Evolutionary conservation across 2,329 filamentous ascomycete species (phyloP), one percentile per base, ranked within the genome.

Genomic region (Sclerotinia spermophila): DNA sequence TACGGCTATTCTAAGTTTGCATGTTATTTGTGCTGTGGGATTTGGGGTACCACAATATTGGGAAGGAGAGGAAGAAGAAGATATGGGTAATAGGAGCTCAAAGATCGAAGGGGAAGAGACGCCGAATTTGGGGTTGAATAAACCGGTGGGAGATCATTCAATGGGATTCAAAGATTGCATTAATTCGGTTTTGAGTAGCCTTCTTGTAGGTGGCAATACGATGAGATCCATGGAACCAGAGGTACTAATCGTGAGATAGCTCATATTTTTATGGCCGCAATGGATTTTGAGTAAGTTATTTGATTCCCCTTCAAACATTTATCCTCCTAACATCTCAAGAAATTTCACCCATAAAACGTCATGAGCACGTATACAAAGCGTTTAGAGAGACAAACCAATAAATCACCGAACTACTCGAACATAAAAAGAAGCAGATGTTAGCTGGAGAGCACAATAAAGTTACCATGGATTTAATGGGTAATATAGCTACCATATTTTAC

Each of bases 21-120:
- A 86, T 76, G 82, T 87, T 56, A 87, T 87, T 73, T 85, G 84
- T 75, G 81, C 82, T 51, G 85, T 85, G 67, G 85, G 85, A 3
- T 87, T 87, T 76, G 85, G 78, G 4, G 75, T 78, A 3, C 72
- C 71, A 2, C 75, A 78, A n/a, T 33, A 75, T 1, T 79, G 78
- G 78, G 83, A 86, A 75, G 79, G 81, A 68, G 77, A 78, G 38
- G 73, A 72, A 8, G 68, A 62, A 27, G 60, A 35, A 30, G 38
- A 24, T 27, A 3, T 35, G 3, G 44, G 30, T 6, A 30, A 42
- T n/a, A 33, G 11, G 11, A 10, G 6, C 11, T n/a, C 17, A 21
- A 62, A 30, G 42, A 35, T 21, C n/a, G 55, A 51, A 24, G 30
- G 24, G 3, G 35, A 2, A 10, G 56, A 13, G 17, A 4, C 19